A percentile compares a stretch with the other conserved stretches of the same genome.
Evolutionary conservation across 805 yeast species (phyloP).

Genomic region (Nakazawaea sp.): DNA sequence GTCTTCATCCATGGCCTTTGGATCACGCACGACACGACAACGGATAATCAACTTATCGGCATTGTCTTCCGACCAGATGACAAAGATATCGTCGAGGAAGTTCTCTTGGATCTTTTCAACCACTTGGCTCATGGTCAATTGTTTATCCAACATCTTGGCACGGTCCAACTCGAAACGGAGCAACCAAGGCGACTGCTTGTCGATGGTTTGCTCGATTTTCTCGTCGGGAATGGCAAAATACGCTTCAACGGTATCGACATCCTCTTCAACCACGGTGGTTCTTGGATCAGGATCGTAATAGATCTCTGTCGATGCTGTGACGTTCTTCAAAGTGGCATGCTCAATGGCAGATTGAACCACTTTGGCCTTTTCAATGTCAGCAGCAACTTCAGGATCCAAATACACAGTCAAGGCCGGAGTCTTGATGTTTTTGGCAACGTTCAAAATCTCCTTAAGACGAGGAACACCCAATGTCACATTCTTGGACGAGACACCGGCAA

Average conservation of each 20-base stretch:
- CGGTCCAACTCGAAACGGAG: constrained; percentile 95
- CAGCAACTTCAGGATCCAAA: constrained; percentile 69
- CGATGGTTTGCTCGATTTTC: constrained; percentile 88
- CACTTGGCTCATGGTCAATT: constrained; percentile 95
- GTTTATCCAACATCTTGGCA: constrained; percentile 98
- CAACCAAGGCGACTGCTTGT: constrained; percentile 97
- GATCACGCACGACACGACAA: constrained; percentile 97
- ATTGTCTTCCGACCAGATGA: constrained; percentile 98
- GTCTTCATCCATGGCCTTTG: constrained; percentile 87
- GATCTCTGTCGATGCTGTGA: constrained; percentile 95
- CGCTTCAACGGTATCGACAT: constrained; percentile 93
- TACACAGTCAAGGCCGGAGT: constrained; percentile 99
- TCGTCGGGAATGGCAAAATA: constrained; percentile 98
- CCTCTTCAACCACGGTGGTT: constrained; percentile 93
- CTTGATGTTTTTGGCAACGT: constrained; percentile 96
- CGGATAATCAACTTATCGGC: constrained; percentile 95
- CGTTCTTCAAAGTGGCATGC: constrained; percentile 90
- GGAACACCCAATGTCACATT: constrained; percentile 97
- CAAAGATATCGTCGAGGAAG: constrained; percentile 92
- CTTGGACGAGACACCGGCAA: constrained; percentile 96
- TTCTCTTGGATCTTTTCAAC: constrained; percentile 91
- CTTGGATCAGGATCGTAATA: constrained; percentile 98
- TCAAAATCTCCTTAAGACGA: constrained; percentile 94
- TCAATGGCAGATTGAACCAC: constrained; percentile 94
- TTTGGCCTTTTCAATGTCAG: constrained; percentile 91